Percentiles rank a stretch among this genome's conserved stretches.
phyloP scores from a whole-genome alignment of 176 grass and related monocot species.

The Oryza brachyantha region DNA sequence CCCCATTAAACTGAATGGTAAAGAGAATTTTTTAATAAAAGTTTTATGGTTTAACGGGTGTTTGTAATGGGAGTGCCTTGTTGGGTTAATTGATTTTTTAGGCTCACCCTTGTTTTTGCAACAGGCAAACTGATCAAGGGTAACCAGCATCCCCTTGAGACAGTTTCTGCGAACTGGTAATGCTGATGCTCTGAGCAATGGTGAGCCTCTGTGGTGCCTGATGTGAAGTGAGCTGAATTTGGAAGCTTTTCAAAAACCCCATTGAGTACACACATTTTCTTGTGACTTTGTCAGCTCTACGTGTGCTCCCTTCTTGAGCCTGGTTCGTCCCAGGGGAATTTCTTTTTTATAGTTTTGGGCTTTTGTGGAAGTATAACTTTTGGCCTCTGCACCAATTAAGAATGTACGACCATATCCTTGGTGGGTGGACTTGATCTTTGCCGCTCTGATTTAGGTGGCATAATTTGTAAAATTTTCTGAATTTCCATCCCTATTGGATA shows the following conservation, averaged over 20 bases:
- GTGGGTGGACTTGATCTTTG: neutral
- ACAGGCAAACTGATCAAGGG: neutral
- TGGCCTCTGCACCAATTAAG: too few species aligned
- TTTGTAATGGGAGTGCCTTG: neutral
- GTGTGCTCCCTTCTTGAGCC: neutral
- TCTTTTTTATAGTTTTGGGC: too few species aligned
- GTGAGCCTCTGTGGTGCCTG: neutral
- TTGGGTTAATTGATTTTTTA: conserved; percentile 1
- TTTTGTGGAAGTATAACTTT: too few species aligned
- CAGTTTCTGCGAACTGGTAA: neutral
- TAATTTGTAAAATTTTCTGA: neutral
- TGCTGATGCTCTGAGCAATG: neutral
- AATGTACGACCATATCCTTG: too few species aligned
- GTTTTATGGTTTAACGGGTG: neutral
- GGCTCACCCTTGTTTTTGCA: conserved; percentile 24
- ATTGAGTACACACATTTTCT: neutral
- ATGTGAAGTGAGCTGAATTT: neutral
- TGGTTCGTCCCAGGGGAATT: neutral
- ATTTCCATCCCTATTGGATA: neutral
- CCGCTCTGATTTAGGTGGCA: neutral
- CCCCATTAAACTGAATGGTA: neutral
- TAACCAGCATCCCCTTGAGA: neutral
- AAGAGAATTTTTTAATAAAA: neutral
- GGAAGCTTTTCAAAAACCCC: neutral
- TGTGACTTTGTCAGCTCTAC: neutral